Evolutionary conservation across 768 basidiomycete species (phyloP).

Genomic region (Cystobasidium tubakii): DNA sequence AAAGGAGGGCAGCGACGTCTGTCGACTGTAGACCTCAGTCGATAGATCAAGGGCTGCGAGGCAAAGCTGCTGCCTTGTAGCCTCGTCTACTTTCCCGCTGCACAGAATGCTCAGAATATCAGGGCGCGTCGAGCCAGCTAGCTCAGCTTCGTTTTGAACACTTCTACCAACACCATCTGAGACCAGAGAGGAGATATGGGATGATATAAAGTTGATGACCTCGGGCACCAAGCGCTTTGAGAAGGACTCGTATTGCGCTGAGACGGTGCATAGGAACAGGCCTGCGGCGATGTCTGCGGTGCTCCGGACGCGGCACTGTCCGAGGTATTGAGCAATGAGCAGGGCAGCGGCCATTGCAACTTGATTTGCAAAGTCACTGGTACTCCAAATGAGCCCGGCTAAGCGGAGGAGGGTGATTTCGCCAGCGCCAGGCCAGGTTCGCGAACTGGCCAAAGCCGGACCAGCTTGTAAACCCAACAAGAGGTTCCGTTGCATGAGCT

Average conservation of each 20-base stretch:
- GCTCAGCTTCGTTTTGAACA: conserved; percentile 56
- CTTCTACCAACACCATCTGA: not conserved
- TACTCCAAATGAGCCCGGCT: conserved; percentile 79
- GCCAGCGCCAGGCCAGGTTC: conserved; percentile 79
- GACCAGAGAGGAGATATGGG: not conserved
- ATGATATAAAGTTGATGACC: conserved; percentile 68
- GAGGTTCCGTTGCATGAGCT: conserved; percentile 89
- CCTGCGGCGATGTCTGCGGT: conserved; percentile 73
- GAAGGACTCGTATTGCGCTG: conserved; percentile 68
- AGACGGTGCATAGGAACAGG: conserved; percentile 77
- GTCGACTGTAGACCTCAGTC: not conserved
- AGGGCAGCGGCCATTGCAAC: conserved; percentile 80
- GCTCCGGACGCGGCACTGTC: conserved; percentile 70
- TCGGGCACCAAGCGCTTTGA: conserved; percentile 88
- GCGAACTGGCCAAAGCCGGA: conserved; percentile 58
- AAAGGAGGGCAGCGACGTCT: conserved; percentile 54
- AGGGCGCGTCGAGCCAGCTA: conserved; percentile 30
- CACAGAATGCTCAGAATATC: not conserved
- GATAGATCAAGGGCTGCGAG: not conserved
- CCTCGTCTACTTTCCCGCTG: not conserved
- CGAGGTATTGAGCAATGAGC: conserved; percentile 85
- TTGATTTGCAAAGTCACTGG: conserved; percentile 85
- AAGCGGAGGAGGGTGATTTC: conserved; percentile 77
- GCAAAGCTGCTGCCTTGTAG: not conserved
- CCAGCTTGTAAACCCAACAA: conserved; percentile 71